Percentiles rank a stretch among this genome's conserved stretches.
Conservation (phyloP, 2,329 filamentous ascomycete genomes). For the Chrysosporium queenslandicum region DNA sequence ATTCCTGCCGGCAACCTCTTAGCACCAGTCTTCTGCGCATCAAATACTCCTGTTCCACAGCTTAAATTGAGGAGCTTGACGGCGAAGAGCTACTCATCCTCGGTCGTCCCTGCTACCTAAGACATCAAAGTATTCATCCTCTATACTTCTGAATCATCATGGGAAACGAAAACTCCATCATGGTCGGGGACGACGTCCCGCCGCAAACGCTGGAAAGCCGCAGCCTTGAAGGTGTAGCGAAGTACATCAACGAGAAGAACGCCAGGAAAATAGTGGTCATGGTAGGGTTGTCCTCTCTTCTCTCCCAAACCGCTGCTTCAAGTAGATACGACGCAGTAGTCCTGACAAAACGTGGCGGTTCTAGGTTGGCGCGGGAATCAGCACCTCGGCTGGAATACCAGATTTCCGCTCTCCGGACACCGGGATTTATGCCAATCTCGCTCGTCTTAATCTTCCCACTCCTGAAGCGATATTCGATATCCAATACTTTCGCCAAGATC, state of each 20-base stretch:
- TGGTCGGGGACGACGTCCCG: constrained; percentile 53
- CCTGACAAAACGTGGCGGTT: not conserved
- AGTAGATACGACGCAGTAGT: not conserved
- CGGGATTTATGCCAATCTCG: constrained; percentile 86
- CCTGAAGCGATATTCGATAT: constrained; percentile 94
- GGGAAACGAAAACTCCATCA: constrained; percentile 72
- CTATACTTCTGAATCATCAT: constrained; percentile 39
- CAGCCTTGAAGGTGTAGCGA: constrained; percentile 63
- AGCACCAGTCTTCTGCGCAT: not conserved
- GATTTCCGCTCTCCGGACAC: constrained; percentile 92
- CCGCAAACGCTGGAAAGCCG: constrained; percentile 59
- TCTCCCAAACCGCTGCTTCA: not conserved
- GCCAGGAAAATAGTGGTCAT: constrained; percentile 70
- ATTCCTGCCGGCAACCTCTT: too few relatives aligned
- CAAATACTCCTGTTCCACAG: not conserved
- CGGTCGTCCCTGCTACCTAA: not conserved
- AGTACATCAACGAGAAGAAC: constrained; percentile 62
- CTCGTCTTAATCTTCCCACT: constrained; percentile 71
- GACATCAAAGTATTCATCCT: not conserved
- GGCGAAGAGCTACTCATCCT: not conserved
- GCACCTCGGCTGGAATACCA: constrained; percentile 56
- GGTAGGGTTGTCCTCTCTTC: constrained; percentile 39
- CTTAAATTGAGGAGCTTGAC: not conserved
- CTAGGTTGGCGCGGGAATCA: constrained; percentile 73
- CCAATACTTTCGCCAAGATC: constrained; percentile 71